Evolutionary conservation across 371 early-diverging fungal species (phyloP).

Genomic region (Mucor velutinosus): DNA sequence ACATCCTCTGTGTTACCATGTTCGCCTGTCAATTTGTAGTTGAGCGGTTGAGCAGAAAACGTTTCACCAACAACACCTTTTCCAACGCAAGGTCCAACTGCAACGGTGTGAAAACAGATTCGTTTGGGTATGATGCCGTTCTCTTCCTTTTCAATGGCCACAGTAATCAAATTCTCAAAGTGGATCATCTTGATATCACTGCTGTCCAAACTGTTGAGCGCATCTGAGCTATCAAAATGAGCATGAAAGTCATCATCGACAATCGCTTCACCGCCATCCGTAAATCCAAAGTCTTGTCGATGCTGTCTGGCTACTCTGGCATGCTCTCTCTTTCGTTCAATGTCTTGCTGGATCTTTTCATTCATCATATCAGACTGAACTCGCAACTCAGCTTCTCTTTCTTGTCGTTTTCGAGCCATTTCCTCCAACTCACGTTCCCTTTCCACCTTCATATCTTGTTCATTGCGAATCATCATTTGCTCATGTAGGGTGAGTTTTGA

Average conservation of each 20-base stretch:
- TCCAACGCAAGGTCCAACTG: constrained; percentile 45
- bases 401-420: constrained; percentile 39
- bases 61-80: constrained; percentile 41
- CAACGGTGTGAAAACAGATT: constrained; percentile 45
- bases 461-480: constrained; percentile 65
- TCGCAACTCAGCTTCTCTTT: constrained; percentile 49
- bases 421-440: constrained; percentile 43
- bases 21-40: constrained; percentile 30
- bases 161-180: constrained; percentile 54
- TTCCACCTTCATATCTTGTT: constrained; percentile 55
- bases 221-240: constrained; percentile 17
- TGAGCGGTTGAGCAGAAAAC: constrained; percentile 42
- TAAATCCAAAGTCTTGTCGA: constrained; percentile 39
- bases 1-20: constrained; percentile 19
- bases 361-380: constrained; percentile 60
- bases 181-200: constrained; percentile 46
- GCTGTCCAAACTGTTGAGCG: constrained; percentile 14
- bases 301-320: constrained; percentile 36
- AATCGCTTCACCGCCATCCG: constrained; percentile 21
- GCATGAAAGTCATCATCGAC: constrained; percentile 37
- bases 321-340: constrained; percentile 46
- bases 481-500: constrained; percentile 61
- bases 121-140: constrained; percentile 26
- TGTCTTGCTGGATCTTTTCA: constrained; percentile 59
- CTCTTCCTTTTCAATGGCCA: constrained; percentile 48